These are phyloP conservation scores for Brettanomyces naardenensis DNA, from an alignment of 805 yeast species.

Conservation along the genomic window DNA sequence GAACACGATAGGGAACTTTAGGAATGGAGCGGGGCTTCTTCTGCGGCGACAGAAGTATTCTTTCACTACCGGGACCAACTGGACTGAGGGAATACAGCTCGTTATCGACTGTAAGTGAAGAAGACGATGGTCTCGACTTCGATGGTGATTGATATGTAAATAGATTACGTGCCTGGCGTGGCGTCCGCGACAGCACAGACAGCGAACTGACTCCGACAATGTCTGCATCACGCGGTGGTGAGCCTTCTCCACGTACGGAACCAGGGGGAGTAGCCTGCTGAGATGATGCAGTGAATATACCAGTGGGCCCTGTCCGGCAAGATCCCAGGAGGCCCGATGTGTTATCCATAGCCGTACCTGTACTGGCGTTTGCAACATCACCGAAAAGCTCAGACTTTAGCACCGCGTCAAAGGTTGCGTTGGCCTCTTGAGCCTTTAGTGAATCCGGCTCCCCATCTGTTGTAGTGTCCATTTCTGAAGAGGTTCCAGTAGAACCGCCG, in stretches of 20 bases:
- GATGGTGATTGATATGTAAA: constrained; percentile 72
- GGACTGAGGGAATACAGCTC: constrained; percentile 79
- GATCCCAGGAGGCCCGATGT: constrained; percentile 1
- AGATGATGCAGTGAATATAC: not conserved
- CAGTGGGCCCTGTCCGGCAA: too few relatives aligned
- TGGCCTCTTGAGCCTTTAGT: constrained; percentile 73
- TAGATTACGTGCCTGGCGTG: constrained; percentile 42
- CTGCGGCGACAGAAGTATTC: constrained; percentile 71
- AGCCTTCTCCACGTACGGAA: not conserved
- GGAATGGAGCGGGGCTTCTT: constrained; percentile 71
- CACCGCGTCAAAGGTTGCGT: constrained; percentile 77
- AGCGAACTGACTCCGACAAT: not conserved
- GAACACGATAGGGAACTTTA: constrained; percentile 83
- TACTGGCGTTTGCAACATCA: constrained; percentile 16
- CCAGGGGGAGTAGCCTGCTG: not conserved
- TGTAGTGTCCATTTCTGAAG: not conserved
- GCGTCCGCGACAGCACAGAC: constrained; percentile 18
- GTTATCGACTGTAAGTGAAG: constrained; percentile 52
- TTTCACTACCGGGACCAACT: constrained; percentile 82
- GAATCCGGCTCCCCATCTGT: constrained; percentile 47
- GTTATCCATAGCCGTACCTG: not conserved
- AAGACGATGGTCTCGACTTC: constrained; percentile 53
- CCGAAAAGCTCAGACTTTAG: constrained; percentile 89
- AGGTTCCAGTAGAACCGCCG: not conserved
- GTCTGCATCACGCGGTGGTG: not conserved